These are phyloP conservation scores for Pseudogymnoascus sp. DNA, from an alignment of 2,329 filamentous ascomycete species.

Conservation along the genomic window DNA sequence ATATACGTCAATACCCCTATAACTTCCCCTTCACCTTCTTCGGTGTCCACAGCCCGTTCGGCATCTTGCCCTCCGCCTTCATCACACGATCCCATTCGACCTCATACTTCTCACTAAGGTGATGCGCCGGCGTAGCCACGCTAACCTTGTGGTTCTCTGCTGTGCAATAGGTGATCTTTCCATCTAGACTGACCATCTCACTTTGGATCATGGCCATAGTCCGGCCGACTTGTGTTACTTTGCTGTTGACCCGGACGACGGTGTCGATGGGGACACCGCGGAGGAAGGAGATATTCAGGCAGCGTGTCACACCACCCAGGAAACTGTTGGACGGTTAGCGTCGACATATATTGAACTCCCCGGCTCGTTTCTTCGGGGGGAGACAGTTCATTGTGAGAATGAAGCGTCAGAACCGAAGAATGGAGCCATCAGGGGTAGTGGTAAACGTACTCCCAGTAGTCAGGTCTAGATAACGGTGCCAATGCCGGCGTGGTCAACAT, in stretches of 20 bases:
- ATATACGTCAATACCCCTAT: background rate
- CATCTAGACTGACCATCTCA: slow-evolving; percentile 41
- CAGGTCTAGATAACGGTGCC: slow-evolving; percentile 39
- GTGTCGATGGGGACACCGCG: slow-evolving; percentile 39
- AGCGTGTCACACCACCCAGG: slow-evolving; percentile 42
- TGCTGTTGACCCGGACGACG: slow-evolving; percentile 35
- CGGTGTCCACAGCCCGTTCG: background rate
- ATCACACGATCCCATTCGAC: slow-evolving; percentile 39
- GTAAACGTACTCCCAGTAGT: slow-evolving; percentile 39
- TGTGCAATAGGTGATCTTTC: slow-evolving; percentile 39
- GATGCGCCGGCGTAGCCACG: slow-evolving; percentile 33
- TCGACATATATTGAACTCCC: background rate
- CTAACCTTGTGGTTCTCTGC: slow-evolving; percentile 46
- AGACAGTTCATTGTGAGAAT: background rate
- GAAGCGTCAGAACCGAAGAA: background rate
- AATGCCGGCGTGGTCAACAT: slow-evolving; percentile 44
- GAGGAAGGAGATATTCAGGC: slow-evolving; percentile 43
- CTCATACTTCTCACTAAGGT: slow-evolving; percentile 27
- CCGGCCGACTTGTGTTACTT: slow-evolving; percentile 38
- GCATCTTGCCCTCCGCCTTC: slow-evolving; percentile 21
- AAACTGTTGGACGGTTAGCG: slow-evolving; percentile 27
- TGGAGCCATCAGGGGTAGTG: background rate
- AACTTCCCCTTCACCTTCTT: slow-evolving; percentile 3
- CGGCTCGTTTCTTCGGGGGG: background rate
- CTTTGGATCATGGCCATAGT: slow-evolving; percentile 45